Percentiles rank a stretch among this genome's conserved stretches.
These are phyloP conservation scores for Pholiota microspora DNA, from an alignment of 768 basidiomycete species.

Conservation along the genomic window DNA sequence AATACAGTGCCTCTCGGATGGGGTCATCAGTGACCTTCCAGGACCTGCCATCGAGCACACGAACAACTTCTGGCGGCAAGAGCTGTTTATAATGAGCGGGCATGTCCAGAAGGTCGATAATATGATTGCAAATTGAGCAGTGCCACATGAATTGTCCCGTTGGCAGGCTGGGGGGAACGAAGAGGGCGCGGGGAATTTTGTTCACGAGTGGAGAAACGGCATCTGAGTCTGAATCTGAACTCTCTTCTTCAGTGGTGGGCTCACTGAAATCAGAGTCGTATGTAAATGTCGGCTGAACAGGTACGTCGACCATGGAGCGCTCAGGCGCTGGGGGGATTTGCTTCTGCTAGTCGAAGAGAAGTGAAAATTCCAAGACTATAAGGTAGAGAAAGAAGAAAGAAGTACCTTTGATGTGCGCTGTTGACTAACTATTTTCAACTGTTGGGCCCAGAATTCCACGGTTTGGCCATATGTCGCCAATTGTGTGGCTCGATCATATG, in stretches of 20 bases:
- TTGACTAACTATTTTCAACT: too few relatives aligned
- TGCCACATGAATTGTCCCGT: conserved; percentile 48
- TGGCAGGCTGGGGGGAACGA: conserved; percentile 36
- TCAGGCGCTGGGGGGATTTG: conserved; percentile 4
- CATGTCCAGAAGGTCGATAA: conserved; percentile 45
- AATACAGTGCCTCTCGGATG: conserved; percentile 20
- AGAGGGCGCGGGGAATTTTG: conserved; percentile 35
- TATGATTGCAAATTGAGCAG: conserved; percentile 47
- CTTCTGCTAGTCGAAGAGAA: neutral
- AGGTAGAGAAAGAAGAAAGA: too few relatives aligned
- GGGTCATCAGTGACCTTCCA: conserved; percentile 37
- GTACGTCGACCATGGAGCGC: neutral
- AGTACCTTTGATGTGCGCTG: too few relatives aligned
- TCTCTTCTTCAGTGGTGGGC: conserved; percentile 42
- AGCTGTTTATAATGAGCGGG: conserved; percentile 28
- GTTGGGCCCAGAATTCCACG: neutral
- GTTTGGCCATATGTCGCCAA: conserved; percentile 33
- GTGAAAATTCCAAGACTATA: neutral
- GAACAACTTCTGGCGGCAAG: conserved; percentile 19
- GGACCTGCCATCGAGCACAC: conserved; percentile 25
- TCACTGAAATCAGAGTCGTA: conserved; percentile 63
- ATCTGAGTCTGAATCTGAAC: conserved; percentile 36
- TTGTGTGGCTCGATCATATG: conserved; percentile 15
- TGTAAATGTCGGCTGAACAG: conserved; percentile 14
- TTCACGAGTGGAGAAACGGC: conserved; percentile 16